Evolutionary conservation across 768 basidiomycete species (phyloP).

Genomic region (Mycena olivaceomarginata): DNA sequence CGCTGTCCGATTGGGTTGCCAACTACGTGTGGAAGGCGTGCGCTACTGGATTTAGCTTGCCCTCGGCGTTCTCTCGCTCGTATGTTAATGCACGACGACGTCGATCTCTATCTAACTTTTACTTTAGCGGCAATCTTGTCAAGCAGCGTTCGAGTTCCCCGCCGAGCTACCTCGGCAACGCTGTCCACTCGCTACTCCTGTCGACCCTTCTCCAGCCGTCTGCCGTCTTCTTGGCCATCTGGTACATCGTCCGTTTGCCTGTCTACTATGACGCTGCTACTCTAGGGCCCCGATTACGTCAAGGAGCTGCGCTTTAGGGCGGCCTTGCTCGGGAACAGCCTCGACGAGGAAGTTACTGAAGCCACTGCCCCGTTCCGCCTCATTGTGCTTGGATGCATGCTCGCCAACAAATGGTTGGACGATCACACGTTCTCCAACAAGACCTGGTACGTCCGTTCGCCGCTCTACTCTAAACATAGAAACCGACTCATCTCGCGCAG

Average conservation of each 20-base stretch:
- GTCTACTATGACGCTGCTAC: slow-evolving; percentile 75
- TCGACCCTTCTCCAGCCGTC: slow-evolving; percentile 91
- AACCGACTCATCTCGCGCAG: slow-evolving; percentile 58
- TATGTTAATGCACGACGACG: slow-evolving; percentile 54
- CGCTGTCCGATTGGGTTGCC: slow-evolving; percentile 87
- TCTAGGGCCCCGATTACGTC: slow-evolving; percentile 69
- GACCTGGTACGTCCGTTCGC: slow-evolving; percentile 77
- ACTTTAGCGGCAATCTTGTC: slow-evolving; percentile 53
- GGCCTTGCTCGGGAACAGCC: slow-evolving; percentile 76
- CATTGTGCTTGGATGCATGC: slow-evolving; percentile 87
- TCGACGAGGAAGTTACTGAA: slow-evolving; percentile 71
- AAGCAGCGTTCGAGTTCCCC: slow-evolving; percentile 67
- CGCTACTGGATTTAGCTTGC: slow-evolving; percentile 80
- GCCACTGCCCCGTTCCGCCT: slow-evolving; percentile 82
- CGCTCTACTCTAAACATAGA: not conserved
- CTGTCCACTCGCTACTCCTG: slow-evolving; percentile 83
- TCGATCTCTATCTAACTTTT: slow-evolving; percentile 33
- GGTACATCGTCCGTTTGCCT: slow-evolving; percentile 89
- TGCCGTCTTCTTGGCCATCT: slow-evolving; percentile 84
- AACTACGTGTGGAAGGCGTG: slow-evolving; percentile 90
- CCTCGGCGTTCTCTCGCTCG: slow-evolving; percentile 71
- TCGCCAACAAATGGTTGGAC: slow-evolving; percentile 93
- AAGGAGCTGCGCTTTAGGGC: slow-evolving; percentile 81
- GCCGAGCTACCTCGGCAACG: slow-evolving; percentile 73
- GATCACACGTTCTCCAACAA: slow-evolving; percentile 94